Conservation (phyloP, 257 asterid genomes). For the Przewalskia tangutica region DNA sequence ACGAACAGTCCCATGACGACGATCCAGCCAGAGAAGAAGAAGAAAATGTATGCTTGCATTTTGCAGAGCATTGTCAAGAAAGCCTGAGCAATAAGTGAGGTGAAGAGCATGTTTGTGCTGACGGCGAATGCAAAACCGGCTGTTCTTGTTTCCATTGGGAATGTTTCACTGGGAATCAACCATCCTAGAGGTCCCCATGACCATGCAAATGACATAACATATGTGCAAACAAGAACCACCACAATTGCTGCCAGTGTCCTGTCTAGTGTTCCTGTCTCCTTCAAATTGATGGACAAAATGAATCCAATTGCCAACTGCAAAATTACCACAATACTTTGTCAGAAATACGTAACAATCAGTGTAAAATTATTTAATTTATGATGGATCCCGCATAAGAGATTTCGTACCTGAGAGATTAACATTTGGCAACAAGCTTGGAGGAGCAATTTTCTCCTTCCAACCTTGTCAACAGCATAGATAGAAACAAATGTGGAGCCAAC, state of each 20-base stretch:
- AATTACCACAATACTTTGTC: background rate
- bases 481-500: constrained; percentile 51
- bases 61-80: constrained; percentile 30
- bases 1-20: constrained; percentile 23
- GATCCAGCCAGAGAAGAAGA: constrained; percentile 32
- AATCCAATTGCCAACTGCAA: constrained; percentile 46
- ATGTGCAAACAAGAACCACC: constrained; percentile 48
- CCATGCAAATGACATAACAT: constrained; percentile 74
- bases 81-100: constrained; percentile 26
- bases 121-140: constrained; percentile 72
- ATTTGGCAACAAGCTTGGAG: constrained; percentile 66
- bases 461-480: constrained; percentile 34
- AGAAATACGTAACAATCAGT: background rate
- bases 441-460: constrained; percentile 61
- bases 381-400: background rate
- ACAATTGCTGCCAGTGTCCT: constrained; percentile 24
- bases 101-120: constrained; percentile 37
- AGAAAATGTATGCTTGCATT: constrained; percentile 28
- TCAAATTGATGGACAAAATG: constrained; percentile 21
- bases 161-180: constrained; percentile 63
- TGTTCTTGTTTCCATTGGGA: constrained; percentile 58
- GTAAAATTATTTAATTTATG: background rate
- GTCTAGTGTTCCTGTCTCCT: constrained; percentile 30
- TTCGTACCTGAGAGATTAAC: constrained; percentile 36
- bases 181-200: constrained; percentile 84